Base-by-base conservation (phyloP, 441 rosid species). In the Populus tomentosa region DNA sequence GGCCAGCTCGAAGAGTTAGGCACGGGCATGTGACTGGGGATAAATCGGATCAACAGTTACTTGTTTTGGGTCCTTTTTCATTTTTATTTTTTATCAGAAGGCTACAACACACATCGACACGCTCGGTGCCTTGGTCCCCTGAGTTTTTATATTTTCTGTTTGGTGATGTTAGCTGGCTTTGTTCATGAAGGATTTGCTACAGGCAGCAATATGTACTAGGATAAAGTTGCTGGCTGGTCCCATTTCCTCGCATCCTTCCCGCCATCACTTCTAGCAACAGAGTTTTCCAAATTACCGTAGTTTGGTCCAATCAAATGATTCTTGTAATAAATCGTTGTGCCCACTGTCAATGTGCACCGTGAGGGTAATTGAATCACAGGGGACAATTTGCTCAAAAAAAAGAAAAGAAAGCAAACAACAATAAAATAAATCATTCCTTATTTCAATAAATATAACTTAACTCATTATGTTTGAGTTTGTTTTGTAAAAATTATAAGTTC, bases 91-190 rank as follows among this genome's bases (percentile, higher is more conserved):
- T 67, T 30, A 33, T 50, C 46, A 23, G 10, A 38, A 8, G 42
- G 42, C 42, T 38, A 38, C 42, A 33, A 1, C 35, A 40, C 46
- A 40, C 53, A 40, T 40, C 53, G 21, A 72, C 24, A 67, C 23
- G 33, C 56, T 67, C 9, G 59, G 69, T 13, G 35, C 76, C 61
- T 67, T 14, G 59, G 69, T 13, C 46, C 76, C 61, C 80, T n/a
- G 14, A 35, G 35, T 24, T 65, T 67, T 23, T 42, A 46, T 53
- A n/a, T 32, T 64, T 75, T n/a, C 1, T 63, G 65, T 74, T 79
- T 26, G 79, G 78, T 72, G 73, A 2, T 7, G 82, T 50, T 74
- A 10, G 81, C 74, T 77, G 79, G 79, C 53, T 8, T 28, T 13
- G 24, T 35, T 72, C 56, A 59, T 61, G 76, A 20, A 79, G 69